Conservation (phyloP, 129 eudicot genomes). For the Mikania micrantha region DNA sequence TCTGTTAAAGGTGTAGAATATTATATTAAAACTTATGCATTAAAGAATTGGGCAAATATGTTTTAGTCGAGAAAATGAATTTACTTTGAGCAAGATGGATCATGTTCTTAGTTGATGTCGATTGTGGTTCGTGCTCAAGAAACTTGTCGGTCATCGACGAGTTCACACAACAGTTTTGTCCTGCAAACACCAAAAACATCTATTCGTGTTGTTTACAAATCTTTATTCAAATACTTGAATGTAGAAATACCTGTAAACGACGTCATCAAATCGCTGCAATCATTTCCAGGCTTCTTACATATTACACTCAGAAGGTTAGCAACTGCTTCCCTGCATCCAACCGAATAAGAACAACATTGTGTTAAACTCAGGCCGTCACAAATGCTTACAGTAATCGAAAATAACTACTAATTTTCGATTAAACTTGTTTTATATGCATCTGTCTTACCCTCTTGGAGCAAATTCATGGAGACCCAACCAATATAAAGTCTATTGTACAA, state of each 20-base stretch:
- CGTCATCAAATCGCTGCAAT: slow-evolving; percentile 53
- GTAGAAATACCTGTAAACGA: slow-evolving; percentile 67
- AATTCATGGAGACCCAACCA: slow-evolving; percentile 77
- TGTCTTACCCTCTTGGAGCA: slow-evolving; percentile 72
- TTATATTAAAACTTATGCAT: no score
- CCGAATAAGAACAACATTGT: neutral
- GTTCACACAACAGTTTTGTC: slow-evolving; percentile 76
- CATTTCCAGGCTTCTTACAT: slow-evolving; percentile 40
- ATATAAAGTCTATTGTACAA: slow-evolving; percentile 38
- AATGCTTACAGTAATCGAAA: neutral
- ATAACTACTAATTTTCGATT: neutral
- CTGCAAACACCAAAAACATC: slow-evolving; percentile 30
- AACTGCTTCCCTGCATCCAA: slow-evolving; percentile 38
- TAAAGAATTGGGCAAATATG: neutral
- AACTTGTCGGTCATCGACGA: slow-evolving; percentile 48
- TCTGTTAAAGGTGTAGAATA: no score
- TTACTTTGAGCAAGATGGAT: slow-evolving; percentile 93
- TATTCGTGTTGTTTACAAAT: neutral
- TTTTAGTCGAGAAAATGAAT: neutral
- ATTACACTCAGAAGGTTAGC: slow-evolving; percentile 44
- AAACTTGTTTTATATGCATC: neutral
- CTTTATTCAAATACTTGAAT: neutral
- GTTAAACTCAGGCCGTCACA: neutral
- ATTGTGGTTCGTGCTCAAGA: slow-evolving; percentile 63
- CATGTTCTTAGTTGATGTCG: slow-evolving; percentile 87